Base-by-base conservation (phyloP, 2,329 filamentous ascomycete genomes). In the Pseudogymnoascus sp. region DNA sequence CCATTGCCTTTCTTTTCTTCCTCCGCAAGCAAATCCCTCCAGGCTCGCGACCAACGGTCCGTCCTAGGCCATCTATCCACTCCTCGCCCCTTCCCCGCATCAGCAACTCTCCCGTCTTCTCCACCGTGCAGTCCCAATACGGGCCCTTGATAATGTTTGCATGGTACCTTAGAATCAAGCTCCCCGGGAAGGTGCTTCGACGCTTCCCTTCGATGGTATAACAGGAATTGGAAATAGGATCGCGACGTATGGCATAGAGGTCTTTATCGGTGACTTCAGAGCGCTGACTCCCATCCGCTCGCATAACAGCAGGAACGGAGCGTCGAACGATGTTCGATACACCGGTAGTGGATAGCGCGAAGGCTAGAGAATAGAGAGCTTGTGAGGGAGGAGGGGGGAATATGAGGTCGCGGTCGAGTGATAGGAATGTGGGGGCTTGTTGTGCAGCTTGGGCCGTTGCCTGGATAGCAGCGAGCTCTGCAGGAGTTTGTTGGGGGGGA, bases 1-100 rank as follows among this genome's bases (percentile, higher is more conserved):
- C 58, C 58, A 60, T 60, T 26, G 21, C 58, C 38, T 60, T 60
- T 19, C 58, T 60, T 26, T 60, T 38, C 38, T 41, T 60, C 35
- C 58, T 60, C 21, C 35, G 7, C 38, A 60, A 39, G 8, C 33
- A 38, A 6, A 60, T 23, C 2, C 38, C 38, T 19, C 16, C 35
- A 2, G 33, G 58, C 35, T 60, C 58, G 26, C 58, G 58, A 8
- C 58, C 58, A 4, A 60, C 58, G 21, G 38, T 41, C n/a, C 58
- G 58, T 7, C 58, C 58, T 2, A 60, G 58, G 58, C 58, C 38
- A 19, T 60, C 58, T 39, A 60, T 39, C 58, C 58, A 60, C 38
- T 60, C 58, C 19, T 60, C 38, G 4, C 58, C 58, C 8, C 38
- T 60, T 2, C 58, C 38, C 19, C 58, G 35, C 35, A 60, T 60